Base-by-base conservation (phyloP, 768 basidiomycete genomes). In the Xerocomellus amylosporus region DNA sequence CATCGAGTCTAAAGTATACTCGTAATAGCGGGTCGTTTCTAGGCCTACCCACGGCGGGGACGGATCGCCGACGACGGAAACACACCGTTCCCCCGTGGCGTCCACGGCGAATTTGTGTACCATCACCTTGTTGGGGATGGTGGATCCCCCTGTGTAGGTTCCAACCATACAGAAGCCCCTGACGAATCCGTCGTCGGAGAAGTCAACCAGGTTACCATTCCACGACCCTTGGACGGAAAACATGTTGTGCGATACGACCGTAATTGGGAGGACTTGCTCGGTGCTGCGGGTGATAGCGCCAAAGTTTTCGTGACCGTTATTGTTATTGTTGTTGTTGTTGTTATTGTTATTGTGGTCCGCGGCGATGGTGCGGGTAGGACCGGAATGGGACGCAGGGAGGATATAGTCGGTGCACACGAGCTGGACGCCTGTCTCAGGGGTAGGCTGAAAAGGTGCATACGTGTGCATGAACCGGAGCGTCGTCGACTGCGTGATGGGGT, bases 401-500 rank as follows among this genome's bases (percentile, higher is more conserved):
- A 49, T 24, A 13, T 64, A 61, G 28, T 65, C 64, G 24, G 58
- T 61, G 34, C 61, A 66, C 0, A 47, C 50, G 36, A 66, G 40
- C 22, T 45, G 52, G 30, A 38, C 47, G 49, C 34, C 45, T n/a
- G 38, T 22, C 22, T 49, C 42, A n/a, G 40, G 41, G 4, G 34
- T 33, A 4, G 33, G 26, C 2, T 46, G 13, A 10, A 62, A 42
- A 0, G 54, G 52, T 2, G 47, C 39, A 4, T 52, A 45, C 0
- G 64, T 51, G 34, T 66, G 58, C 49, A 64, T 45, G 54, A 66
- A 65, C 10, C 64, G 55, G 54, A 66, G 58, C 19, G 62, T 64
- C 19, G 55, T 64, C 22, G 62, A 31, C 6, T 14, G 17, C 5
- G 57, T 58, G 9, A 39, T 22, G 0, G 55, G 53, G 33, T 66